These are phyloP conservation scores for Hura crepitans DNA, from an alignment of 441 rosid genomes.

Conservation along the genomic window DNA sequence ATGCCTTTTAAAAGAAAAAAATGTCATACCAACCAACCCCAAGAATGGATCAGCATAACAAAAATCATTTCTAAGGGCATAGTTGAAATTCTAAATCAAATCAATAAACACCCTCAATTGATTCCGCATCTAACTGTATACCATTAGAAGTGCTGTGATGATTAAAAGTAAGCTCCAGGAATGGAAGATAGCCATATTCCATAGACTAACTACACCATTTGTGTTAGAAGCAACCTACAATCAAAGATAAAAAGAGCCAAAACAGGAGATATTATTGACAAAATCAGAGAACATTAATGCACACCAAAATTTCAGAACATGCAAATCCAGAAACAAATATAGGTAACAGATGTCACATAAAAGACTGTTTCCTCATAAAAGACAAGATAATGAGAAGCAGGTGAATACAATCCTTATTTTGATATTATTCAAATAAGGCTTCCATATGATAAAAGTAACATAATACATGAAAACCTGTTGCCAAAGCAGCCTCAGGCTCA, in stretches of 20 bases:
- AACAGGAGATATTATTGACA: too few species aligned
- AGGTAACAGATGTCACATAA: not conserved
- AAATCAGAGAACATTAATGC: not conserved
- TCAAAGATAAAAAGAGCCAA: conserved; percentile 14
- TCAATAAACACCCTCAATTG: conserved; percentile 43
- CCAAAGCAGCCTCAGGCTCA: not conserved
- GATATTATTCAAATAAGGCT: not conserved
- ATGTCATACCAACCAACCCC: not conserved
- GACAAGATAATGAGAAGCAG: not conserved
- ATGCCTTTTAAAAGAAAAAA: too few species aligned
- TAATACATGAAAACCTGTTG: not conserved
- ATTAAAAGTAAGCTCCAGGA: conserved; percentile 53
- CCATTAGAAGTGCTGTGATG: conserved; percentile 45
- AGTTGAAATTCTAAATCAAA: not conserved
- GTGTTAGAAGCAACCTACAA: conserved; percentile 74
- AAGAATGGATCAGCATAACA: not conserved
- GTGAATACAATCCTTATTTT: not conserved
- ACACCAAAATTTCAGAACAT: not conserved
- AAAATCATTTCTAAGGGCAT: not conserved
- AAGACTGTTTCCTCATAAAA: not conserved
- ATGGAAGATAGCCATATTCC: conserved; percentile 74
- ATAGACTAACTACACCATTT: conserved; percentile 54
- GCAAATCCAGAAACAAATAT: not conserved
- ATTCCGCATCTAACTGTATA: conserved; percentile 54
- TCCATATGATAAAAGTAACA: not conserved